These are phyloP conservation scores for Syzygium jambos DNA, from an alignment of 345 rosid genomes.

Conservation along the genomic window DNA sequence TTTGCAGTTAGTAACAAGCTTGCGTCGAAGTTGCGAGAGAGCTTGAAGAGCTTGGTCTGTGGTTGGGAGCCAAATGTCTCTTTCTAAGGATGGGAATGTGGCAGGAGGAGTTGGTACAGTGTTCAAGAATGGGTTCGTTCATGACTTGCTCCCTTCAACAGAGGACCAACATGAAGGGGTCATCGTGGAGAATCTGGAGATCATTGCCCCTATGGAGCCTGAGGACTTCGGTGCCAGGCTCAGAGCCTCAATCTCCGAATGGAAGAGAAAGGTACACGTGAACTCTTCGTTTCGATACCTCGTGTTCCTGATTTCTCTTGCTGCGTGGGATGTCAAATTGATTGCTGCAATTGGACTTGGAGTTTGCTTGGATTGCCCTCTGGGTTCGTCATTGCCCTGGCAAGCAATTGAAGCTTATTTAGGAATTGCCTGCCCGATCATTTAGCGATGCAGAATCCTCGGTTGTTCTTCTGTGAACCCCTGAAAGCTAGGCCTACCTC, in stretches of 20 bases:
- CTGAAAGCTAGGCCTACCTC: neutral
- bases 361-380: neutral
- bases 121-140: neutral
- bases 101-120: neutral
- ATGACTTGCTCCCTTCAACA: neutral
- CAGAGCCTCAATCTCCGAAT: neutral
- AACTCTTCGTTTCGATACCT: neutral
- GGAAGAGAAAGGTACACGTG: constrained; percentile 2
- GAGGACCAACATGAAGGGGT: constrained; percentile 3
- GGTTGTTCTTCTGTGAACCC: neutral
- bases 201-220: neutral
- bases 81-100: neutral
- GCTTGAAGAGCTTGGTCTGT: neutral
- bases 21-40: neutral
- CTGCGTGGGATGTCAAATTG: neutral
- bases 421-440: neutral
- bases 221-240: constrained; percentile 3
- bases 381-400: neutral
- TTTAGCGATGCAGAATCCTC: neutral
- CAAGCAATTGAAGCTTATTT: neutral
- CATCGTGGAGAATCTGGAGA: constrained; percentile 2
- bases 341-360: neutral
- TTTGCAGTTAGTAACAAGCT: neutral
- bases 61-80: neutral
- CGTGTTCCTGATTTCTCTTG: neutral